A percentile compares a stretch with the other conserved stretches of the same genome.
phyloP scores from a whole-genome alignment of 345 rosid genomes.

The Triadica sebifera region DNA sequence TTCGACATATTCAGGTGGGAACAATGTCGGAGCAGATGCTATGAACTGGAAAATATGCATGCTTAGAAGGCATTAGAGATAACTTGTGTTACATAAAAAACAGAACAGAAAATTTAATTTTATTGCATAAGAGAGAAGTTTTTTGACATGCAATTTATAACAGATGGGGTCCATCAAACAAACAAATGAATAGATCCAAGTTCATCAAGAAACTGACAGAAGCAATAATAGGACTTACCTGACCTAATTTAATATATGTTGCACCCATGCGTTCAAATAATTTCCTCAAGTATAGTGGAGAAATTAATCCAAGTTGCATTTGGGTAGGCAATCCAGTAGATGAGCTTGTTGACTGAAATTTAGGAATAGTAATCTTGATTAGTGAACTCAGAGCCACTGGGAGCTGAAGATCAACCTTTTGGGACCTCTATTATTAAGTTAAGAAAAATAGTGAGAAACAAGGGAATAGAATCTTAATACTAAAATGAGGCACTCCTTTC shows the following conservation, averaged over 20 bases:
- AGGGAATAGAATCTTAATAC: neutral
- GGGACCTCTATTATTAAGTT: neutral
- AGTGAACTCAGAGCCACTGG: neutral
- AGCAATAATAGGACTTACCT: slow-evolving; percentile 45
- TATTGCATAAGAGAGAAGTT: neutral
- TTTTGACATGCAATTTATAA: neutral
- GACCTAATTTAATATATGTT: slow-evolving; percentile 91
- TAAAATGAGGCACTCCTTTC: neutral
- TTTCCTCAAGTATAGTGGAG: slow-evolving; percentile 84
- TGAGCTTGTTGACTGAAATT: slow-evolving; percentile 56
- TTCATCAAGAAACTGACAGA: neutral
- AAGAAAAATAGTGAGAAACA: neutral
- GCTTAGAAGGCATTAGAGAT: slow-evolving; percentile 18
- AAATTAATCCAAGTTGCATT: slow-evolving; percentile 77
- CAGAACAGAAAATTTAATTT: neutral
- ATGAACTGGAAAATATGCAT: slow-evolving; percentile 56
- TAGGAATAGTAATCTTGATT: neutral
- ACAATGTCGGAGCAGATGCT: slow-evolving; percentile 92
- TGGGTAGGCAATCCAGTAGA: slow-evolving; percentile 61
- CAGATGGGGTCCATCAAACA: neutral
- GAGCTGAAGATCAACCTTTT: neutral
- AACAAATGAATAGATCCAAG: neutral
- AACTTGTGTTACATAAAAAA: neutral
- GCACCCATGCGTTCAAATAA: slow-evolving; percentile 99
- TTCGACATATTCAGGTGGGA: slow-evolving; percentile 79